A percentile compares a stretch with the other conserved stretches of the same genome.
Conservation (phyloP, 2,329 filamentous ascomycete genomes). For the Dryadomyces sulphureus region DNA sequence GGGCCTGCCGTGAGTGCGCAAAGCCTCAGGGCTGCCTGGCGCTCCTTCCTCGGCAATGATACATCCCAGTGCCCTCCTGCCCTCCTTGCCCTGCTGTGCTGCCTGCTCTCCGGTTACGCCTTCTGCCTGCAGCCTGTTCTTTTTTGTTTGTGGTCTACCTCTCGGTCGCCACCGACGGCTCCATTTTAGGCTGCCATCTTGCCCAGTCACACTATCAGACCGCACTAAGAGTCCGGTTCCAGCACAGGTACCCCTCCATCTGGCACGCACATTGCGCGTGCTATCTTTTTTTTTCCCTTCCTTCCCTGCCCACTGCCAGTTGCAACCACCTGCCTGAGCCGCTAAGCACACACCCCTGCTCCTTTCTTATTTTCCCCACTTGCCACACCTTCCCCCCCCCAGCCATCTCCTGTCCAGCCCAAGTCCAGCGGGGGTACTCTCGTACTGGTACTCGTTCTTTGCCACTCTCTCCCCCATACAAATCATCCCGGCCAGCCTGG, state of each 20-base stretch:
- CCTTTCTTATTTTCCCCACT: conserved; percentile 7
- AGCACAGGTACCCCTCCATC: conserved; percentile 16
- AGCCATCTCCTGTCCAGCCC: conserved; percentile 4
- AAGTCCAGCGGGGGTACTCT: conserved; percentile 6
- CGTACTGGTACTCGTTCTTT: conserved; percentile 7
- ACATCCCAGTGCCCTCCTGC: no score
- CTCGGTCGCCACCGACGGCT: conserved; percentile 14
- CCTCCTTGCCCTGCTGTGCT: background rate
- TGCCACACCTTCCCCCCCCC: conserved; percentile 8
- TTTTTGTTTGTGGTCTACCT: conserved; percentile 9
- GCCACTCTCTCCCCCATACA: conserved; percentile 7
- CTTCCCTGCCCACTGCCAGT: conserved; percentile 15
- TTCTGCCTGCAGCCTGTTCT: background rate
- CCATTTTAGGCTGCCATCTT: conserved; percentile 17
- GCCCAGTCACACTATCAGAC: conserved; percentile 1
- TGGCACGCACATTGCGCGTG: conserved; percentile 4
- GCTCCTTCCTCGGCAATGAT: background rate
- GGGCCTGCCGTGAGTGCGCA: background rate
- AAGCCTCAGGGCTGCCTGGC: background rate
- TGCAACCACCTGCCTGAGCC: conserved; percentile 19
- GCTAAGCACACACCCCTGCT: conserved; percentile 3
- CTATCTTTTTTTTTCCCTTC: background rate
- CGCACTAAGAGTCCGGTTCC: conserved; percentile 5
- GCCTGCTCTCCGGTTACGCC: background rate
- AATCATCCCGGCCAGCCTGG: background rate